phyloP scores from a whole-genome alignment of 768 basidiomycete genomes.

The Collybia sordida region DNA sequence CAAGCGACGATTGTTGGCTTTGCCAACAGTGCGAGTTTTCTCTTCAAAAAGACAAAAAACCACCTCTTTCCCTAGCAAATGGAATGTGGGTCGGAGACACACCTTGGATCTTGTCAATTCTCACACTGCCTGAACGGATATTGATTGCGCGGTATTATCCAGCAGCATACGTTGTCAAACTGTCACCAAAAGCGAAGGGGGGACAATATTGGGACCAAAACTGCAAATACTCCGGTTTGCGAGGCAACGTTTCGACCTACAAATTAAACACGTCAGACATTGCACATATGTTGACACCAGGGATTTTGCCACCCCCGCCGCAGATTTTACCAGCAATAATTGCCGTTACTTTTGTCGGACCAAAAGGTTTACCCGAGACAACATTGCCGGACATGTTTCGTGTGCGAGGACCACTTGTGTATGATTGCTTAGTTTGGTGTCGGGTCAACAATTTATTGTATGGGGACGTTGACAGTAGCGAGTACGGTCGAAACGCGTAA shows the following conservation, averaged over 20 bases:
- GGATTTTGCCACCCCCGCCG: conserved; percentile 22
- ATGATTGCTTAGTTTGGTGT: conserved; percentile 29
- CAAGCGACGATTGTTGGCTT: background rate
- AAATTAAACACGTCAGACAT: conserved; percentile 17
- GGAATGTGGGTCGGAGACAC: conserved; percentile 36
- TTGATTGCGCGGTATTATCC: conserved; percentile 31
- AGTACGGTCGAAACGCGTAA: too few relatives aligned
- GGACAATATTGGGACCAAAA: conserved; percentile 9
- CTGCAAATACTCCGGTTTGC: conserved; percentile 17
- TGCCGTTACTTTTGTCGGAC: conserved; percentile 29
- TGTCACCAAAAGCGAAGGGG: conserved; percentile 28
- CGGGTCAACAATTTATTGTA: conserved; percentile 29
- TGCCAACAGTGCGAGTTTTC: conserved; percentile 9
- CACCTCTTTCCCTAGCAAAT: conserved; percentile 31
- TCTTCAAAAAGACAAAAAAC: conserved; percentile 7
- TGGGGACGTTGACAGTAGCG: conserved; percentile 9
- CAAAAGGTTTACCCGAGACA: conserved; percentile 12
- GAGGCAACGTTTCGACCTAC: conserved; percentile 34
- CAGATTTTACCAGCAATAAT: conserved; percentile 24
- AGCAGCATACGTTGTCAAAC: conserved; percentile 32
- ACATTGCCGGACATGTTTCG: conserved; percentile 20
- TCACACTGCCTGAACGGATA: conserved; percentile 34
- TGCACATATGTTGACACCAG: conserved; percentile 20
- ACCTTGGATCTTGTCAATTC: conserved; percentile 20
- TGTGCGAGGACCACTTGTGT: conserved; percentile 17